Percentiles rank a stretch among this genome's conserved stretches.
Conservation (phyloP, 1,284 basidiomycete genomes). For the Trametes polyzona region DNA sequence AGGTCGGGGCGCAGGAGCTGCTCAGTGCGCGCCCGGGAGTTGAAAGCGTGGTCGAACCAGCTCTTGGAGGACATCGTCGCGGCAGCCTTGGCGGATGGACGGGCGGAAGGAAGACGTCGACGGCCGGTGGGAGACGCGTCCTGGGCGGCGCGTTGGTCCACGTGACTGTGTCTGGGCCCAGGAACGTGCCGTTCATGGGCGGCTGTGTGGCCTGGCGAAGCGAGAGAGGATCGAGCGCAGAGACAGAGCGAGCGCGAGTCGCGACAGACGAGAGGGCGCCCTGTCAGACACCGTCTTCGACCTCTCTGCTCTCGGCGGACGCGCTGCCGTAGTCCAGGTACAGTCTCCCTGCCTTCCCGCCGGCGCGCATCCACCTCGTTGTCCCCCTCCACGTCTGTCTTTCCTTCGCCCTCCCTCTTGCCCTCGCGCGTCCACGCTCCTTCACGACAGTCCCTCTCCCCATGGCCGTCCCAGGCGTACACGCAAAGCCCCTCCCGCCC, state of each 20-base stretch:
- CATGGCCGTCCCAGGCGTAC: conserved; percentile 23
- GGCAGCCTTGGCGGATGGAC: neutral
- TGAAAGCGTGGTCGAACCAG: conserved; percentile 48
- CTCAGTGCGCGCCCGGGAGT: conserved; percentile 37
- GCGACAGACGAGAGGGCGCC: neutral
- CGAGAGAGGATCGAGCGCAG: too few species aligned
- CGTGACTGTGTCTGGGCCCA: conserved; percentile 25
- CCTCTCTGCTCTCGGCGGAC: neutral
- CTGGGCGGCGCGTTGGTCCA: conserved; percentile 11
- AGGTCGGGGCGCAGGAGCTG: conserved; percentile 61
- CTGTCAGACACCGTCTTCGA: neutral
- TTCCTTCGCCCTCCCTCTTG: conserved; percentile 8
- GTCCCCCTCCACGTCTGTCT: conserved; percentile 1
- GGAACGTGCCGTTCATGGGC: conserved; percentile 11
- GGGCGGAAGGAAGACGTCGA: neutral
- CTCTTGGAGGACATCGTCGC: conserved; percentile 24
- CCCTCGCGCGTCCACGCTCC: conserved; percentile 22
- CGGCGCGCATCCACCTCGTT: neutral
- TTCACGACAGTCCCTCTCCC: conserved; percentile 6
- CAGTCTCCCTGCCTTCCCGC: neutral
- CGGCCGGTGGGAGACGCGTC: conserved; percentile 1
- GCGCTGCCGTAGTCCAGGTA: conserved; percentile 5
- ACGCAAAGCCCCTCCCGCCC: conserved; percentile 37
- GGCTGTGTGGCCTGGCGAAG: neutral
- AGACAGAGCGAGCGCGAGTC: too few species aligned